A percentile compares a stretch with the other conserved stretches of the same genome.
phyloP scores from a whole-genome alignment of 495 filamentous ascomycete species.

The Aspergillus cavernicola region DNA sequence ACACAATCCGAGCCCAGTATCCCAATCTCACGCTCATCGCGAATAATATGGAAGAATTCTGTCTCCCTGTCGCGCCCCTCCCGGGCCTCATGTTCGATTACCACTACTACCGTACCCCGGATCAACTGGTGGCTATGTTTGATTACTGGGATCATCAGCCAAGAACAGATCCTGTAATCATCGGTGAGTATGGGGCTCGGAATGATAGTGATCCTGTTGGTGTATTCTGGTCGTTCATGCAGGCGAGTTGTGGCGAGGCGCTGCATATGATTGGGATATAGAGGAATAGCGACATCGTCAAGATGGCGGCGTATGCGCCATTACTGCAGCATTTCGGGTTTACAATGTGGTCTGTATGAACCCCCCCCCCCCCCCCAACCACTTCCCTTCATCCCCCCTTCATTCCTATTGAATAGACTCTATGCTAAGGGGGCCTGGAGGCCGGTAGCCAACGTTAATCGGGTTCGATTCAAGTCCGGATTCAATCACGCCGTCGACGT shows the following conservation, averaged over 20 bases:
- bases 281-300: conserved; percentile 57
- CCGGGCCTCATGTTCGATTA: conserved; percentile 40
- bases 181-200: conserved; percentile 55
- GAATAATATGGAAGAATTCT: conserved; percentile 32
- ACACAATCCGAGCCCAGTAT: conserved; percentile 43
- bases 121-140: conserved; percentile 51
- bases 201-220: conserved; percentile 40
- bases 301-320: conserved; percentile 52
- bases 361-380: no score
- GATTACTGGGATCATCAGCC: conserved; percentile 50
- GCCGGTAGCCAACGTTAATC: conserved; percentile 36
- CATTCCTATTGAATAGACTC: no score
- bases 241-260: conserved; percentile 59
- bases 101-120: conserved; percentile 49
- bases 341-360: conserved; percentile 40
- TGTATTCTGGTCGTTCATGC: conserved; percentile 44
- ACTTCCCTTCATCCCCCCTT: no score
- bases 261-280: conserved; percentile 66
- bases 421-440: no score
- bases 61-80: conserved; percentile 28
- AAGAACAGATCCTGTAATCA: conserved; percentile 40
- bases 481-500: conserved; percentile 33
- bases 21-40: conserved; percentile 44
- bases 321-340: conserved; percentile 43
- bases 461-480: conserved; percentile 46